Conservation (phyloP, 495 filamentous ascomycete genomes). For the Talaromyces adpressus region DNA sequence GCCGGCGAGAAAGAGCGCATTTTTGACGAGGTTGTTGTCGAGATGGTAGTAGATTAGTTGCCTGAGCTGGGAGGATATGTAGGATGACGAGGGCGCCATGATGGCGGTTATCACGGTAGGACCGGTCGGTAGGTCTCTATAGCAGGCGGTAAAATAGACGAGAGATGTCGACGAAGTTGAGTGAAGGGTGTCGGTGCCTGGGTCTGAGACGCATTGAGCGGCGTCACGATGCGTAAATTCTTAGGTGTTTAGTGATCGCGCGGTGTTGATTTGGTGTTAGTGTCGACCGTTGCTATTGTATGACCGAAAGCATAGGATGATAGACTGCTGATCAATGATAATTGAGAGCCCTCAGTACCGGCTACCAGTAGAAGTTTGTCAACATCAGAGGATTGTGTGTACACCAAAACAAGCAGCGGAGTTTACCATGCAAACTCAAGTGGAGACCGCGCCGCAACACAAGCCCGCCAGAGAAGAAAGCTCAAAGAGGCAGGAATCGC, state of each 20-base stretch:
- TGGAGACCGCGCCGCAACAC: conserved; percentile 4
- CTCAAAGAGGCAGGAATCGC: neutral
- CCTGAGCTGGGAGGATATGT: conserved; percentile 67
- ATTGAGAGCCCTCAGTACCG: neutral
- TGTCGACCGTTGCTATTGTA: neutral
- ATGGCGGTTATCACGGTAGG: neutral
- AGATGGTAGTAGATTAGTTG: conserved; percentile 88
- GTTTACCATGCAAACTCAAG: conserved; percentile 3
- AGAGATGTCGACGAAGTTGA: neutral
- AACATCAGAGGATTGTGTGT: neutral
- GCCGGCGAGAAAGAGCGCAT: conserved; percentile 86
- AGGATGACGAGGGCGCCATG: conserved; percentile 65
- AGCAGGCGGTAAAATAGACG: neutral
- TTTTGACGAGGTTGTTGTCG: conserved; percentile 80
- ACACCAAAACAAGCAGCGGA: conserved; percentile 1
- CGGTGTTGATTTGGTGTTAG: neutral
- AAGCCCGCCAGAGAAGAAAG: neutral
- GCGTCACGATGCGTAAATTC: neutral
- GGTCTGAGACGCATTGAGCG: conserved; percentile 1
- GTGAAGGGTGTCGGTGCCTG: neutral
- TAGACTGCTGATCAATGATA: neutral
- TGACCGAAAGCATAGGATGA: neutral
- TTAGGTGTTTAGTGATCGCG: neutral
- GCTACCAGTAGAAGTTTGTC: neutral
- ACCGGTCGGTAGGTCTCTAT: neutral